A percentile compares a stretch with the other conserved stretches of the same genome.
Evolutionary conservation across 2,329 filamentous ascomycete species (phyloP).

Genomic region (Arthrobotrys pseudoclavata): DNA sequence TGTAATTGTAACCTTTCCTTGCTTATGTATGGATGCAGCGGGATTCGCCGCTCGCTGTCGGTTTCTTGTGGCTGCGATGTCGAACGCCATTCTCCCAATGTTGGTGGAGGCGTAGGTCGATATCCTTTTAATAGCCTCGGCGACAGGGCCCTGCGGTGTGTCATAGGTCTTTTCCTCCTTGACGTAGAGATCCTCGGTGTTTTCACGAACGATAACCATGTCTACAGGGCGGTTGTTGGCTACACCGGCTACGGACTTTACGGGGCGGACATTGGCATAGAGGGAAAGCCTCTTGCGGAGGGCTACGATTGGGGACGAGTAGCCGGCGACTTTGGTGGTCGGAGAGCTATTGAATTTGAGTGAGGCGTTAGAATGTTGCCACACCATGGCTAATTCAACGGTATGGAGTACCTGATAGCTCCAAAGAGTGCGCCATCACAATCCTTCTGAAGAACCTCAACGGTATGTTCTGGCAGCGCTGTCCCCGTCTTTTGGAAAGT

Average conservation of each 20-base stretch:
- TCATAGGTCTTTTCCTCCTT: constrained; percentile 93
- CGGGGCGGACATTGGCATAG: constrained; percentile 96
- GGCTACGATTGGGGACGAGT: constrained; percentile 95
- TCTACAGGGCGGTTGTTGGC: constrained; percentile 78
- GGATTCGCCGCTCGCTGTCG: constrained; percentile 75
- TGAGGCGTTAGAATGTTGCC: neutral
- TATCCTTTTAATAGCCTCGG: constrained; percentile 98
- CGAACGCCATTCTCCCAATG: constrained; percentile 92
- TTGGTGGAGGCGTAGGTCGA: constrained; percentile 84
- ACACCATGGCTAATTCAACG: neutral
- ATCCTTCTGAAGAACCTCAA: constrained; percentile 87
- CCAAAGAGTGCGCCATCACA: constrained; percentile 98
- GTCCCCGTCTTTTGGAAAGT: constrained; percentile 90
- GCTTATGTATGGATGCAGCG: constrained; percentile 42
- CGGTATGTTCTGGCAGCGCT: constrained; percentile 89
- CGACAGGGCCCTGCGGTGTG: constrained; percentile 80
- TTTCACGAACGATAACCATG: constrained; percentile 98
- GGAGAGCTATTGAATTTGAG: constrained; percentile 75
- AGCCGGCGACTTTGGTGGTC: constrained; percentile 88
- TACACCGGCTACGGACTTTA: constrained; percentile 82
- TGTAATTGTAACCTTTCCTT: constrained; percentile 82
- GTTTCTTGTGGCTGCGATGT: constrained; percentile 90
- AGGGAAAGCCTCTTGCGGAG: constrained; percentile 94
- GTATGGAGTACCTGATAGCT: constrained; percentile 76
- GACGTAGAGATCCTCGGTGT: constrained; percentile 93